Evolutionary conservation across 2,329 filamentous ascomycete genomes (phyloP).

Genomic region (Sarocladiaceae sp.): DNA sequence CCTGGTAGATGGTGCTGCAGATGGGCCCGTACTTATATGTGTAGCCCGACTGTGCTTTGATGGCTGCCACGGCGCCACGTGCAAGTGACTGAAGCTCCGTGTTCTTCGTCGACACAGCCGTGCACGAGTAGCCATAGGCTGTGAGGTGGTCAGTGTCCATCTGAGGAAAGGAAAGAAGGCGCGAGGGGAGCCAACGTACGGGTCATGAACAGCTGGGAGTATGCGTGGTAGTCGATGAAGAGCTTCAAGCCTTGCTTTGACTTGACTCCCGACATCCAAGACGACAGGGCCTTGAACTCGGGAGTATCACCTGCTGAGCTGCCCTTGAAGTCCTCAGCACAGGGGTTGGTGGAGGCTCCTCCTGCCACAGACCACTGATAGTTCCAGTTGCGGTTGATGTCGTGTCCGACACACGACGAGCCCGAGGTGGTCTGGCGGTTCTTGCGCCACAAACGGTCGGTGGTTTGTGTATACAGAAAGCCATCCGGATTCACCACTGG

Average conservation of each 20-base stretch:
- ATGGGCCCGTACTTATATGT: constrained; percentile 44
- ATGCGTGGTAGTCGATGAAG: constrained; percentile 64
- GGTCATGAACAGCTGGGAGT: constrained; percentile 54
- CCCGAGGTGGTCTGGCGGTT: constrained; percentile 42
- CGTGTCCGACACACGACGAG: constrained; percentile 44
- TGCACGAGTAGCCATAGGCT: constrained; percentile 57
- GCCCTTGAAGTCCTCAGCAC: constrained; percentile 45
- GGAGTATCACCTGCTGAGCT: constrained; percentile 38
- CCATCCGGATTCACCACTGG: constrained; percentile 60
- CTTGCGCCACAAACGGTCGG: constrained; percentile 58
- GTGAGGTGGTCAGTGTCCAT: neutral
- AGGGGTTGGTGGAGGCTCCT: constrained; percentile 49
- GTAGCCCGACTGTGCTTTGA: constrained; percentile 37
- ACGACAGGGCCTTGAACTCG: constrained; percentile 45
- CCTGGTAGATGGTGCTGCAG: constrained; percentile 59
- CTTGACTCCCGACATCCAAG: constrained; percentile 27
- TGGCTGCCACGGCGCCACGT: constrained; percentile 42
- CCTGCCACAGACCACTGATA: constrained; percentile 47
- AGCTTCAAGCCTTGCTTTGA: constrained; percentile 47
- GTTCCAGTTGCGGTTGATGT: constrained; percentile 60
- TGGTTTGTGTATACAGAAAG: constrained; percentile 55
- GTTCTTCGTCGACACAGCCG: constrained; percentile 39
- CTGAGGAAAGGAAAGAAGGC: neutral
- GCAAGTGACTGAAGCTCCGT: constrained; percentile 45
- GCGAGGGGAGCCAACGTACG: constrained; percentile 22